These are phyloP conservation scores for Cicer chorassanicum DNA, from an alignment of 306 rosid species.

Conservation along the genomic window DNA sequence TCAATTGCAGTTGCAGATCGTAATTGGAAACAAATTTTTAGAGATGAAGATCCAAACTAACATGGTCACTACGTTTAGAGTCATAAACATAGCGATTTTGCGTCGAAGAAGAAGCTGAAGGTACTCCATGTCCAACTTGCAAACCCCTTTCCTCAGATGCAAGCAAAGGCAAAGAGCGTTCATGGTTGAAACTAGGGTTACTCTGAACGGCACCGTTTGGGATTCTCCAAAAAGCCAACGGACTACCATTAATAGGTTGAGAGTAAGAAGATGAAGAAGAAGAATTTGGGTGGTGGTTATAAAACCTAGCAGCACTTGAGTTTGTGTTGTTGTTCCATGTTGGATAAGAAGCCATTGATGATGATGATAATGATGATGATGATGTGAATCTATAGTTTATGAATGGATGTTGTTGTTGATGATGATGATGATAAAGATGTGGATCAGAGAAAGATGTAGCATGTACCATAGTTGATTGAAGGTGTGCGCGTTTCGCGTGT, in stretches of 20 bases:
- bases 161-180: slow-evolving; percentile 25
- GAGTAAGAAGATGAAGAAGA: slow-evolving; percentile 11
- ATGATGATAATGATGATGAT: slow-evolving; percentile 3
- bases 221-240: slow-evolving; percentile 31
- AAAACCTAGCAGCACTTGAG: slow-evolving; percentile 49
- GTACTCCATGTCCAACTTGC: slow-evolving; percentile 2
- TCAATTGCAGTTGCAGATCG: no score
- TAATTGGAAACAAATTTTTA: background rate
- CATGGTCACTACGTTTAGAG: slow-evolving; percentile 29
- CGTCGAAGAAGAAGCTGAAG: background rate
- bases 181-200: slow-evolving; percentile 35
- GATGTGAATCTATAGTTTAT: slow-evolving; percentile 66
- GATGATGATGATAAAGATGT: slow-evolving; percentile 47
- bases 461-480: slow-evolving; percentile 77
- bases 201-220: slow-evolving; percentile 12
- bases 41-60: slow-evolving; percentile 39
- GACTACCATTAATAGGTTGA: slow-evolving; percentile 36
- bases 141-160: background rate
- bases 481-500: slow-evolving; percentile 88
- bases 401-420: slow-evolving; percentile 50
- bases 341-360: slow-evolving; percentile 50
- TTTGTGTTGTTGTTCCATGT: slow-evolving; percentile 51
- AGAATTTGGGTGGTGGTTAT: slow-evolving; percentile 18
- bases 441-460: slow-evolving; percentile 57
- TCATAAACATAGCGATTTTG: slow-evolving; percentile 26